phyloP scores from a whole-genome alignment of 805 yeast genomes.

The Metschnikowia henanensis region DNA sequence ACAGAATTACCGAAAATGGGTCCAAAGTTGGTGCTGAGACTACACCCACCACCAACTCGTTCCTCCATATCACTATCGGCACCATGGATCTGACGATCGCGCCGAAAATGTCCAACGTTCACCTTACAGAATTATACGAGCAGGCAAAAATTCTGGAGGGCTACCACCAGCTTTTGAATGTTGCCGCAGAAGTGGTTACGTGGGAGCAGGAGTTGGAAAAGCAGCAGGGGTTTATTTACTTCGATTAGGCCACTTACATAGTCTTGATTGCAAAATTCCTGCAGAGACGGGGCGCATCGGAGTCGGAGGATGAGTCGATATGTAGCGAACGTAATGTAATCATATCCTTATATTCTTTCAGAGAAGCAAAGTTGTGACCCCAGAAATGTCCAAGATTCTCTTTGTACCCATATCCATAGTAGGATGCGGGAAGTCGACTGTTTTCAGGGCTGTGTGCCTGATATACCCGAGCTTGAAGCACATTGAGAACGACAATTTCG shows the following conservation, averaged over 20 bases:
- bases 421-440: slow-evolving; percentile 95
- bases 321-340: no score
- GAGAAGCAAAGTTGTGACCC: no score
- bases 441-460: slow-evolving; percentile 55
- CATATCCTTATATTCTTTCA: no score
- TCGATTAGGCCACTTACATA: slow-evolving; percentile 6
- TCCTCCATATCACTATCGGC: slow-evolving; percentile 73
- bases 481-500: slow-evolving; percentile 76
- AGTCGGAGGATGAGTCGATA: no score
- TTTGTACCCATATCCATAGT: slow-evolving; percentile 84
- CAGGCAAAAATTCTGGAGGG: slow-evolving; percentile 5
- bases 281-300: background rate
- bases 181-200: slow-evolving; percentile 8
- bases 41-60: slow-evolving; percentile 37
- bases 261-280: background rate
- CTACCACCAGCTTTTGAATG: slow-evolving; percentile 3
- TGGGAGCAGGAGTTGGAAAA: slow-evolving; percentile 8
- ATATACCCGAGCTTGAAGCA: slow-evolving; percentile 65
- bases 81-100: slow-evolving; percentile 27
- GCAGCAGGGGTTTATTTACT: slow-evolving; percentile 13
- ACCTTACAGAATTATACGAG: slow-evolving; percentile 10
- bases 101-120: slow-evolving; percentile 16
- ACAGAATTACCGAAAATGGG: slow-evolving; percentile 9
- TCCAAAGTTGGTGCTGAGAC: slow-evolving; percentile 10
- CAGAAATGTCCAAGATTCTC: slow-evolving; percentile 53